These are phyloP conservation scores for Aspergillus vadensis DNA, from an alignment of 2,329 filamentous ascomycete species.

Conservation along the genomic window DNA sequence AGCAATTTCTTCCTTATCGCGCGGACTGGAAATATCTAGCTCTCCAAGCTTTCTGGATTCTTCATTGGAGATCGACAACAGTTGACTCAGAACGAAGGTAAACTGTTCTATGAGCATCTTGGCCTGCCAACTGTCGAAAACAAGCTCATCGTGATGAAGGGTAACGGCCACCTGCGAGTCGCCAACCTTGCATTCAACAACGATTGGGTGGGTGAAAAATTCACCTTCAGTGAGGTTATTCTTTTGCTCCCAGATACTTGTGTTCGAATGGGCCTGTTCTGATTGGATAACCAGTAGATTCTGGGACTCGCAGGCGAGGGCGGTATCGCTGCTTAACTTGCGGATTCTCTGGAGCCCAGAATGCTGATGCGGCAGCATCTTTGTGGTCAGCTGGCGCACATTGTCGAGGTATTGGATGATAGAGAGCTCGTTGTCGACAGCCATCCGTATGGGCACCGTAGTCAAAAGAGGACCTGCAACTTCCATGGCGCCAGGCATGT, in stretches of 20 bases:
- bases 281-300: conserved; percentile 50
- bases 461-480: conserved; percentile 49
- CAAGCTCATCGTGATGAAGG: conserved; percentile 67
- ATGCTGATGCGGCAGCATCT: conserved; percentile 66
- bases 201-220: conserved; percentile 62
- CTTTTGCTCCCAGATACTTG: conserved; percentile 34
- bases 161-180: conserved; percentile 60
- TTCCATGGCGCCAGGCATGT: conserved; percentile 51
- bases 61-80: conserved; percentile 29
- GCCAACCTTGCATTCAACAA: conserved; percentile 63
- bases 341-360: conserved; percentile 58
- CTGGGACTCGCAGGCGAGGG: conserved; percentile 50
- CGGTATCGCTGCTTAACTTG: conserved; percentile 52
- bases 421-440: conserved; percentile 39
- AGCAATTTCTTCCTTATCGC: conserved; percentile 36
- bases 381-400: conserved; percentile 59
- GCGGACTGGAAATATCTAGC: conserved; percentile 35
- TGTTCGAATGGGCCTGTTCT: conserved; percentile 26
- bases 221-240: conserved; percentile 60
- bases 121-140: conserved; percentile 55
- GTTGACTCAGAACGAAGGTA: conserved; percentile 35
- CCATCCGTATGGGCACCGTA: conserved; percentile 43
- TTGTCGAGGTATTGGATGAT: conserved; percentile 55
- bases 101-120: conserved; percentile 59
- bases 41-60: conserved; percentile 28